Percentiles rank a stretch among this genome's conserved stretches.
Conservation (phyloP, 371 early-diverging fungal genomes). For the Haplosporangium sp. region DNA sequence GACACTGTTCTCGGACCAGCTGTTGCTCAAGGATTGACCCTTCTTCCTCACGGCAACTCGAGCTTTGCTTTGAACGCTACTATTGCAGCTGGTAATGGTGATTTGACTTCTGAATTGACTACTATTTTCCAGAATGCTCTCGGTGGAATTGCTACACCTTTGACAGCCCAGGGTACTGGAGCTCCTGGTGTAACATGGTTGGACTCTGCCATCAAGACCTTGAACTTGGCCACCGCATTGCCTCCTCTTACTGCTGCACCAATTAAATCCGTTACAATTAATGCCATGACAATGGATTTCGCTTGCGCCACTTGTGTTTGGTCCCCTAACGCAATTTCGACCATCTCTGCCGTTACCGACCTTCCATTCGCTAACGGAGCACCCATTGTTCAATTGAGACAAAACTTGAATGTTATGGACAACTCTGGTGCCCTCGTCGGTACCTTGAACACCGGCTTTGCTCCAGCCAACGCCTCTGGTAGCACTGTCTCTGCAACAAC, state of each 20-base stretch:
- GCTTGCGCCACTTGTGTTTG: constrained; percentile 25
- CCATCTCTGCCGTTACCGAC: constrained; percentile 34
- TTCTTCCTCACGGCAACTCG: constrained; percentile 36
- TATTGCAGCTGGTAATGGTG: constrained; percentile 21
- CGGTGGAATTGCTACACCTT: constrained; percentile 16
- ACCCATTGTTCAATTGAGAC: constrained; percentile 32
- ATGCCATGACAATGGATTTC: constrained; percentile 48
- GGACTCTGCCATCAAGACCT: constrained; percentile 39
- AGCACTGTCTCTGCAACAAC: constrained; percentile 17
- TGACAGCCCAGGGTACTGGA: constrained; percentile 33
- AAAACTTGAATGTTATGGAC: constrained; percentile 33
- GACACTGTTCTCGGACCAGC: constrained; percentile 46
- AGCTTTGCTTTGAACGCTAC: constrained; percentile 37
- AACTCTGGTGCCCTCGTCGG: constrained; percentile 25
- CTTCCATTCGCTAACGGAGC: constrained; percentile 31
- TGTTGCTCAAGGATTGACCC: constrained; percentile 22
- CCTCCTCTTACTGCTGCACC: constrained; percentile 3
- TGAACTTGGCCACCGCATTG: neutral
- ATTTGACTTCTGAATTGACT: constrained; percentile 16
- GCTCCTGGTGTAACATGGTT: constrained; percentile 48
- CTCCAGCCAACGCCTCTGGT: constrained; percentile 7
- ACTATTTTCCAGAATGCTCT: constrained; percentile 43
- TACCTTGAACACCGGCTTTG: constrained; percentile 7
- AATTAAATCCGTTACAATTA: constrained; percentile 12
- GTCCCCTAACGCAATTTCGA: constrained; percentile 19